Conservation (phyloP, 2,329 filamentous ascomycete species). For the Colletotrichum sp. region DNA sequence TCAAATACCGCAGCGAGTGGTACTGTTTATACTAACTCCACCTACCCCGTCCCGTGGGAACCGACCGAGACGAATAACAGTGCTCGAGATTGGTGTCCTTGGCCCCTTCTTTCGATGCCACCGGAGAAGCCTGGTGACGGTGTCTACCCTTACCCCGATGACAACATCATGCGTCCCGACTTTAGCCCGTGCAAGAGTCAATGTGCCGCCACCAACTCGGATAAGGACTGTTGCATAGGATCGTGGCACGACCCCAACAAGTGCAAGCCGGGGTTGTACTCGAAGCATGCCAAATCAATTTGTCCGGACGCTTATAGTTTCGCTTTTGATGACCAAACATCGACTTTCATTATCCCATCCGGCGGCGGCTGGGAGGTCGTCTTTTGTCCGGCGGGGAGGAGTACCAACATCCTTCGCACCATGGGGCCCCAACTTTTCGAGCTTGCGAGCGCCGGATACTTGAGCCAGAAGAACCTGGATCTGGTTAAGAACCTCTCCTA, state of each 20-base stretch:
- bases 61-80: slow-evolving; percentile 57
- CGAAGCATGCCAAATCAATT: slow-evolving; percentile 71
- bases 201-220: slow-evolving; percentile 71
- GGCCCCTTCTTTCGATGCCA: slow-evolving; percentile 73
- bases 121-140: slow-evolving; percentile 75
- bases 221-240: slow-evolving; percentile 78
- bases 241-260: slow-evolving; percentile 65
- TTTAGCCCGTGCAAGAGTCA: slow-evolving; percentile 83
- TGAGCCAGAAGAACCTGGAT: slow-evolving; percentile 34
- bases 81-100: slow-evolving; percentile 78
- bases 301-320: slow-evolving; percentile 88
- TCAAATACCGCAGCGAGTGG: slow-evolving; percentile 59
- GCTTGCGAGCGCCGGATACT: slow-evolving; percentile 46
- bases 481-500: slow-evolving; percentile 21
- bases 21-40: slow-evolving; percentile 65
- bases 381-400: slow-evolving; percentile 72
- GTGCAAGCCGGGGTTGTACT: slow-evolving; percentile 73
- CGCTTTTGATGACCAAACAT: slow-evolving; percentile 64
- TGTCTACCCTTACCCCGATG: slow-evolving; percentile 81
- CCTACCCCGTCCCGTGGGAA: slow-evolving; percentile 73
- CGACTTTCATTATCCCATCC: slow-evolving; percentile 65
- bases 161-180: slow-evolving; percentile 69
- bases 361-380: slow-evolving; percentile 81
- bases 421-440: slow-evolving; percentile 54
- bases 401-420: slow-evolving; percentile 62